Evolutionary conservation across 768 basidiomycete genomes (phyloP).

Genomic region (Leucosporidium creatinivorum): DNA sequence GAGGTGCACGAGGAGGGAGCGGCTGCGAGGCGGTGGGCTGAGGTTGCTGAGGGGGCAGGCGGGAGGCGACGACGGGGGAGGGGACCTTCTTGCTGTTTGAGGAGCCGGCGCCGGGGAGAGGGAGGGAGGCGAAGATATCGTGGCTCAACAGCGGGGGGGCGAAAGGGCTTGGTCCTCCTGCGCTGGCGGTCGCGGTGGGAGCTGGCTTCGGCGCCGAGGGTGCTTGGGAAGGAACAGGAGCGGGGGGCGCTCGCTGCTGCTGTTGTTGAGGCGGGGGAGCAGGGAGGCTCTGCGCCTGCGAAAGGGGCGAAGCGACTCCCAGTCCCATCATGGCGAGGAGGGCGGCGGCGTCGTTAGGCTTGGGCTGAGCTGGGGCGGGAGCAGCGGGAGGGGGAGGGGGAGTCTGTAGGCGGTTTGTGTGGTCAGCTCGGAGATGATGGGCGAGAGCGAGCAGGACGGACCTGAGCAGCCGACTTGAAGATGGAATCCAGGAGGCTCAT

Average conservation of each 20-base stretch:
- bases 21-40: too few relatives aligned
- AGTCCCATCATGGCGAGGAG: not conserved
- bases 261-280: not conserved
- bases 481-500: slow-evolving; percentile 24
- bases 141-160: not conserved
- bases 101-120: too few relatives aligned
- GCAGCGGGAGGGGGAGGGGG: not conserved
- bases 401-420: too few relatives aligned
- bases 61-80: too few relatives aligned
- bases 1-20: too few relatives aligned
- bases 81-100: not conserved
- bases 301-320: too few relatives aligned
- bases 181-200: too few relatives aligned
- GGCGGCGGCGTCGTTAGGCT: not conserved
- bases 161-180: not conserved
- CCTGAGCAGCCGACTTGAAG: slow-evolving; percentile 5
- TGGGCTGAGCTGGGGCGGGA: not conserved
- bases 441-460: not conserved
- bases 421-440: too few relatives aligned
- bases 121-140: not conserved
- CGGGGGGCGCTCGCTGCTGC: not conserved
- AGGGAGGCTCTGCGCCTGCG: not conserved
- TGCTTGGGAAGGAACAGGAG: not conserved
- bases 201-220: not conserved
- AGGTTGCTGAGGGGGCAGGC: too few relatives aligned